A percentile compares a stretch with the other conserved stretches of the same genome.
Conservation (phyloP, 225 moss, liverwort and hornwort genomes). For the Pleurozium schreberi region DNA sequence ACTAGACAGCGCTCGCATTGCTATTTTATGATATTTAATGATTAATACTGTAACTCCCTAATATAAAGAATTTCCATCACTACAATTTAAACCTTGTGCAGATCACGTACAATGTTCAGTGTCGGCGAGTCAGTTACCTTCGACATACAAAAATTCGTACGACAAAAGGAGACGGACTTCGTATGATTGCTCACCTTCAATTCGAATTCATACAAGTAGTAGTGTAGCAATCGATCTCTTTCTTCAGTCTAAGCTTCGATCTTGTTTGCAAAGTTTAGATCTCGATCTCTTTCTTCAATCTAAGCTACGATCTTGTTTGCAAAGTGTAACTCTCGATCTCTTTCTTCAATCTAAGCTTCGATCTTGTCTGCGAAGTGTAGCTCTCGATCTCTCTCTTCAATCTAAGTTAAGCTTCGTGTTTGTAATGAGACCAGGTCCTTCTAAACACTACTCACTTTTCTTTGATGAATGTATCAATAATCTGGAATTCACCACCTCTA, state of each 20-base stretch:
- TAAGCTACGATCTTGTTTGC: too few relatives aligned
- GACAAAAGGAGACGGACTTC: not conserved
- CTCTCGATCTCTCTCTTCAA: too few relatives aligned
- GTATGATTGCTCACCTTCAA: not conserved
- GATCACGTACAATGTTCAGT: not conserved
- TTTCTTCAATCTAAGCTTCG: too few relatives aligned
- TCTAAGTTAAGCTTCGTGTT: not conserved
- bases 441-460: not conserved
- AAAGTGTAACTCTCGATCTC: too few relatives aligned
- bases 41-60: not conserved
- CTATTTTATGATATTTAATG: not conserved
- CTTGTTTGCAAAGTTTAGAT: too few relatives aligned
- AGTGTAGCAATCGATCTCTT: too few relatives aligned
- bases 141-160: not conserved
- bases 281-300: too few relatives aligned
- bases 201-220: not conserved
- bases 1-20: not conserved
- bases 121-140: not conserved
- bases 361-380: too few relatives aligned
- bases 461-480: not conserved
- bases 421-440: not conserved
- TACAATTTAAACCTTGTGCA: not conserved
- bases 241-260: too few relatives aligned
- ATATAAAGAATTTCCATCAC: not conserved
- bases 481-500: not conserved